A percentile compares a stretch with the other conserved stretches of the same genome.
These are phyloP conservation scores for Phlebiopsis flavidoalba DNA, from an alignment of 768 basidiomycete genomes.

Conservation along the genomic window DNA sequence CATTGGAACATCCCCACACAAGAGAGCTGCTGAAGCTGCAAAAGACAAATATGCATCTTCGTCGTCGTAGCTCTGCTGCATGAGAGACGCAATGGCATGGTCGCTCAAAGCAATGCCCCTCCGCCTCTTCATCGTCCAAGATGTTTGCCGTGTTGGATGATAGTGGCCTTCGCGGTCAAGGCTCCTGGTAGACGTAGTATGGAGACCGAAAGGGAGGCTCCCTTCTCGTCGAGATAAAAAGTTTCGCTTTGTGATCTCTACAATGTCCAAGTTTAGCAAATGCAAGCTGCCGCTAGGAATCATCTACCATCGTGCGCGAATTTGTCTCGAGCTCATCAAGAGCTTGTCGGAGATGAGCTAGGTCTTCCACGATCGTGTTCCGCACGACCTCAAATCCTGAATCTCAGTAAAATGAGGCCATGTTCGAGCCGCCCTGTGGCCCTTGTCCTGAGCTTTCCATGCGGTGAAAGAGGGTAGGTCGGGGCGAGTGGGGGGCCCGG, in stretches of 20 bases:
- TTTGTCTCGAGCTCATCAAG: background rate
- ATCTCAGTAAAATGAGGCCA: too few species aligned
- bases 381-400: background rate
- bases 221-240: background rate
- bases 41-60: background rate
- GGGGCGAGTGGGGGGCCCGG: too few species aligned
- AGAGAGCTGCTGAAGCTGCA: background rate
- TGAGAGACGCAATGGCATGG: background rate
- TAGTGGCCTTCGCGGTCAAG: background rate
- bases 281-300: background rate
- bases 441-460: too few species aligned
- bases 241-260: background rate
- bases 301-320: too few species aligned
- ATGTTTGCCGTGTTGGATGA: background rate
- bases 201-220: background rate
- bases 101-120: background rate
- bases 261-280: background rate
- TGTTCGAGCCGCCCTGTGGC: too few species aligned
- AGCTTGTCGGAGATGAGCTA: background rate
- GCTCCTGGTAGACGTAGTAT: background rate
- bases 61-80: background rate
- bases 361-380: background rate
- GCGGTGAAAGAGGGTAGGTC: too few species aligned
- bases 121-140: background rate
- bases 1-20: conserved; percentile 36